phyloP scores from a whole-genome alignment of 2,329 filamentous ascomycete genomes.

The Podosphaera fusca region DNA sequence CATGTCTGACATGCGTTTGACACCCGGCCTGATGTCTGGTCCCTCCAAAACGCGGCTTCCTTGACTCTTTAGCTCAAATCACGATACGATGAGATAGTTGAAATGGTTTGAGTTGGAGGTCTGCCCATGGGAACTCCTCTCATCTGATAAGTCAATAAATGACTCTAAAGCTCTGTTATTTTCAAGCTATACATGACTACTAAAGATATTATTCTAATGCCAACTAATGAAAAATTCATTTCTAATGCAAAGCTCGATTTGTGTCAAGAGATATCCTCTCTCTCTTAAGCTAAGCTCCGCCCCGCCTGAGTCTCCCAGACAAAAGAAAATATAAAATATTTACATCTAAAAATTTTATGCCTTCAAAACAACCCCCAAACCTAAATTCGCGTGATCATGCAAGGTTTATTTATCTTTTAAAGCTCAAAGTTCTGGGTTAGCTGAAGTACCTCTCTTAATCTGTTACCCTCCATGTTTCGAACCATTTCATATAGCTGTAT shows the following conservation, averaged over 20 bases:
- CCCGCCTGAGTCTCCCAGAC: constrained; percentile 2
- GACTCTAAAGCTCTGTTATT: too few relatives aligned
- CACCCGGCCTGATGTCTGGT: neutral
- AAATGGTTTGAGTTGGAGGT: too few relatives aligned
- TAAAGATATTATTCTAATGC: too few relatives aligned
- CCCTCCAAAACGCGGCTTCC: neutral
- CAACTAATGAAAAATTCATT: too few relatives aligned
- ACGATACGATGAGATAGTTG: too few relatives aligned
- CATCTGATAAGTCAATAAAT: too few relatives aligned
- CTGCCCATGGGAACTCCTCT: too few relatives aligned
- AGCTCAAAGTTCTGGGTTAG: neutral
- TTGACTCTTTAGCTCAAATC: too few relatives aligned
- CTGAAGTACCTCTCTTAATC: constrained; percentile 8
- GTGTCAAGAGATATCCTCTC: neutral
- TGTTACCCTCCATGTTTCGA: constrained; percentile 45
- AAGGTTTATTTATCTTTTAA: neutral
- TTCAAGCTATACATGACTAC: too few relatives aligned
- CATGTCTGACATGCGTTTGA: constrained; percentile 3
- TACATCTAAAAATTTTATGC: neutral
- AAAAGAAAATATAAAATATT: constrained; percentile 5
- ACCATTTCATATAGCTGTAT: constrained; percentile 88
- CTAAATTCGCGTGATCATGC: neutral
- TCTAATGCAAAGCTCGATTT: neutral
- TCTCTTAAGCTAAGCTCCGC: neutral
- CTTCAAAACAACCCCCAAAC: neutral